Evolutionary conservation across 2,329 filamentous ascomycete species (phyloP).

Genomic region (Chaetomium sp.): DNA sequence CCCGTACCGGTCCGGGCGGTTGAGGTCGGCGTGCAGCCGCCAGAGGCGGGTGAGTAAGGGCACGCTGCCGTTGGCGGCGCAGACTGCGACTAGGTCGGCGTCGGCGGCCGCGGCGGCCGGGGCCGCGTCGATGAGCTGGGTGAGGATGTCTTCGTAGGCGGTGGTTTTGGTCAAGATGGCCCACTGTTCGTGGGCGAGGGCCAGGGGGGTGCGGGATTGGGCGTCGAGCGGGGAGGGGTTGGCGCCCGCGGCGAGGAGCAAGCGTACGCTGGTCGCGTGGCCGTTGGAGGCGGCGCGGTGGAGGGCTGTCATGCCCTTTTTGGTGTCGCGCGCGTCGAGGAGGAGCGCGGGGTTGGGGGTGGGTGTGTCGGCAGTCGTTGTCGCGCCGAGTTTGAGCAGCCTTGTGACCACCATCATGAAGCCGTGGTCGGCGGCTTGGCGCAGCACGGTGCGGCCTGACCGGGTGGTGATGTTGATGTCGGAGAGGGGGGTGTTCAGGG

Average conservation of each 20-base stretch:
- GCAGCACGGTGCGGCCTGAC: conserved; percentile 26
- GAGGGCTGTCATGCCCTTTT: conserved; percentile 28
- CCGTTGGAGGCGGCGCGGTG: conserved; percentile 31
- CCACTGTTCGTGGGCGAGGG: conserved; percentile 31
- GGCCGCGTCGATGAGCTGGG: conserved; percentile 21
- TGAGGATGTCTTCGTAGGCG: conserved; percentile 23
- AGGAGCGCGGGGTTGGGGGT: conserved; percentile 14
- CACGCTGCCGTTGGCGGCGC: conserved; percentile 30
- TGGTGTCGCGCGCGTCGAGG: conserved; percentile 27
- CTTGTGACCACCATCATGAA: conserved; percentile 24
- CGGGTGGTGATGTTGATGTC: conserved; percentile 30
- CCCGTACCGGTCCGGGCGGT: conserved; percentile 29
- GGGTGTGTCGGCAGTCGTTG: background rate
- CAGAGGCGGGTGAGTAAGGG: conserved; percentile 26
- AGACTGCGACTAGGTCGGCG: conserved; percentile 26
- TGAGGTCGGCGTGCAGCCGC: conserved; percentile 24
- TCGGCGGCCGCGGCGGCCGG: conserved; percentile 21
- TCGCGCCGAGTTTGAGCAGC: conserved; percentile 21
- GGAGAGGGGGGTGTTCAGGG: conserved; percentile 17
- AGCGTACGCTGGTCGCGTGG: conserved; percentile 21
- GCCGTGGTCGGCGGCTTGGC: conserved; percentile 29
- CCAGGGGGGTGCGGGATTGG: conserved; percentile 20
- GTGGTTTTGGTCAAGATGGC: conserved; percentile 12
- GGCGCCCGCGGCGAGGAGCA: conserved; percentile 24
- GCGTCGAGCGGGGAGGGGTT: conserved; percentile 21